A percentile compares a stretch with the other conserved stretches of the same genome.
These are phyloP conservation scores for Leishmania guyanensis DNA, from an alignment of 208 protist genomes.

Conservation along the genomic window DNA sequence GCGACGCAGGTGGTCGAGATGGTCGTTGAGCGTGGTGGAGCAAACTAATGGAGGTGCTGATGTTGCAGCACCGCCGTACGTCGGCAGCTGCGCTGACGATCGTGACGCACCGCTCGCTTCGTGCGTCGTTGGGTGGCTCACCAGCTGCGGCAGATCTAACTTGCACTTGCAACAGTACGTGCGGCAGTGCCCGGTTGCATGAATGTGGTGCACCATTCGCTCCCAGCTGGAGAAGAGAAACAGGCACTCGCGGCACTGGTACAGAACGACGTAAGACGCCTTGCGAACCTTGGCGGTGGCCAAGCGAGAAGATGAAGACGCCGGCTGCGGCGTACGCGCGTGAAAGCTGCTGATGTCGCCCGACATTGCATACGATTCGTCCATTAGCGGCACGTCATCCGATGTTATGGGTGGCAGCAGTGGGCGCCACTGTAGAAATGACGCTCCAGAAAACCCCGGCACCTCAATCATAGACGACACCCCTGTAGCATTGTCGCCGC, in stretches of 20 bases:
- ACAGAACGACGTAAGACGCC: conserved; percentile 55
- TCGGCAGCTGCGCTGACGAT: neutral
- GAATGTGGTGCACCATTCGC: conserved; percentile 47
- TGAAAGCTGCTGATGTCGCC: neutral
- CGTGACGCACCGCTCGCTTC: conserved; percentile 10
- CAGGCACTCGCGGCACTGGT: conserved; percentile 71
- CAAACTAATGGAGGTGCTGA: conserved; percentile 5
- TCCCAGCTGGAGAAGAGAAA: conserved; percentile 61
- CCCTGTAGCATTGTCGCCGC: neutral
- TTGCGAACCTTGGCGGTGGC: neutral
- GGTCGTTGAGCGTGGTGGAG: conserved; percentile 26
- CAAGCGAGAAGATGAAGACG: neutral
- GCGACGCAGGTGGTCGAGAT: conserved; percentile 36
- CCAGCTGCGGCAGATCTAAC: conserved; percentile 24
- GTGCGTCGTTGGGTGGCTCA: conserved; percentile 16
- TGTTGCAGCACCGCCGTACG: neutral
- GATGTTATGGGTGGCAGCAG: conserved; percentile 28
- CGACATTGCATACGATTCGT: conserved; percentile 23
- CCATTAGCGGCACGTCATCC: conserved; percentile 32
- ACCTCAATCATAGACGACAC: conserved; percentile 23
- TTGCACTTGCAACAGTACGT: conserved; percentile 43
- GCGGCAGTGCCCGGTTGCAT: conserved; percentile 38
- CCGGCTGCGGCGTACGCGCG: neutral
- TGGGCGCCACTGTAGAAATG: conserved; percentile 31
- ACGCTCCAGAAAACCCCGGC: conserved; percentile 15